phyloP scores from a whole-genome alignment of 148 eudicot species.

The Agrostemma githago region DNA sequence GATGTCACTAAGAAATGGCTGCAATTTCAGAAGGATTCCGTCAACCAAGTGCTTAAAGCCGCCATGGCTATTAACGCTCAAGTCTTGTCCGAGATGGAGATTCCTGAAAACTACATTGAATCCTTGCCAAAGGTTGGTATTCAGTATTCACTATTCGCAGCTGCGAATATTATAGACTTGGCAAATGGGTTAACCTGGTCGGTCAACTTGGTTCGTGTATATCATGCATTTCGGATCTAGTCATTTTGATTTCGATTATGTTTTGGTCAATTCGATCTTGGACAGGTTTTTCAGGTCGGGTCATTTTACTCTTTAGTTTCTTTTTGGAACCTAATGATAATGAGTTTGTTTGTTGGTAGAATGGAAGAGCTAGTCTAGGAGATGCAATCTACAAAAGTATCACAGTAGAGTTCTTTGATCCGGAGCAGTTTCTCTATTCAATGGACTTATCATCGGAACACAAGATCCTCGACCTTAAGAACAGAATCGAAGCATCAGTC shows the following conservation, averaged over 20 bases:
- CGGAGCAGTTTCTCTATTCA: constrained; percentile 44
- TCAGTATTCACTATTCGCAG: not conserved
- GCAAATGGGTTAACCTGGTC: too few species aligned
- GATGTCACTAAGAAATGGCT: constrained; percentile 56
- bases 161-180: not conserved
- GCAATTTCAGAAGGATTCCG: constrained; percentile 61
- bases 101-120: constrained; percentile 72
- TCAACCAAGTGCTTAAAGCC: constrained; percentile 73
- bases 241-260: too few species aligned
- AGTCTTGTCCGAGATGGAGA: constrained; percentile 62
- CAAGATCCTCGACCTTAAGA: constrained; percentile 61
- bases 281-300: too few species aligned
- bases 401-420: constrained; percentile 65
- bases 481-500: constrained; percentile 67
- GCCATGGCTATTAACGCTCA: constrained; percentile 85
- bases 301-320: not conserved
- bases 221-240: too few species aligned
- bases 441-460: constrained; percentile 72
- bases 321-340: not conserved
- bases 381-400: constrained; percentile 55
- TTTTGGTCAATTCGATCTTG: too few species aligned
- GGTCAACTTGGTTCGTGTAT: too few species aligned
- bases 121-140: constrained; percentile 63
- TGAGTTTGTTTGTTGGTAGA: constrained; percentile 31
- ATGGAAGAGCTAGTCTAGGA: constrained; percentile 64